Conservation (phyloP, 129 eudicot species). For the Chrysanthemum lavandulifolium region DNA sequence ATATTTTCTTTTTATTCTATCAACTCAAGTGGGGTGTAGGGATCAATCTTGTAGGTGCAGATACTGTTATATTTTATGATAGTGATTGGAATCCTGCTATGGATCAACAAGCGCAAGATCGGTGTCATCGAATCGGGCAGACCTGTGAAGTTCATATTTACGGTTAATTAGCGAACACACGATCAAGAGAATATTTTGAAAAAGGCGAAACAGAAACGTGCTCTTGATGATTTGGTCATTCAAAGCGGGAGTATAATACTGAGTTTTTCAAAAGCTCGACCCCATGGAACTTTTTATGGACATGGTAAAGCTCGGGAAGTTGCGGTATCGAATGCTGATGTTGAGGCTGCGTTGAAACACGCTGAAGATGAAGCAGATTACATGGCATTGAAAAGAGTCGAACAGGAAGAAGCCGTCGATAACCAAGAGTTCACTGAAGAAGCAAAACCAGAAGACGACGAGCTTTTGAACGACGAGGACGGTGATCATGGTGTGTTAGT, state of each 20-base stretch:
- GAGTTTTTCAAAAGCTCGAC: slow-evolving; percentile 95
- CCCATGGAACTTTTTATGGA: slow-evolving; percentile 84
- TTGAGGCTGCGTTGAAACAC: slow-evolving; percentile 90
- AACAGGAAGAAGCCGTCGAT: slow-evolving; percentile 96
- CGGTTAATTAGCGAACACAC: slow-evolving; percentile 94
- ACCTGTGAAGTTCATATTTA: slow-evolving; percentile 97
- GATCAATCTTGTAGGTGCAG: slow-evolving; percentile 97
- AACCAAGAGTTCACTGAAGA: slow-evolving; percentile 98
- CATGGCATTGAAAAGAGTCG: slow-evolving; percentile 97
- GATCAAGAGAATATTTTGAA: slow-evolving; percentile 87
- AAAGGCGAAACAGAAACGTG: slow-evolving; percentile 98
- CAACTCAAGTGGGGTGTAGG: slow-evolving; percentile 99
- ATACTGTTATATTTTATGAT: slow-evolving; percentile 94
- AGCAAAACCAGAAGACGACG: slow-evolving; percentile 74
- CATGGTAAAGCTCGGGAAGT: slow-evolving; percentile 25
- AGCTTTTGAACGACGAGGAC: slow-evolving; percentile 77
- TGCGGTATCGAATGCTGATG: slow-evolving; percentile 61
- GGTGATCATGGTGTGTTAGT: slow-evolving; percentile 39
- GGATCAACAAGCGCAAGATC: slow-evolving; percentile 99
- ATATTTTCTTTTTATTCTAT: slow-evolving; percentile 82
- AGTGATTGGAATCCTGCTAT: slow-evolving; percentile 99
- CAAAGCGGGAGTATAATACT: slow-evolving; percentile 96
- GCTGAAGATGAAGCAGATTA: slow-evolving; percentile 99
- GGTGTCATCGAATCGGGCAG: slow-evolving; percentile 97
- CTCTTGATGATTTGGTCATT: slow-evolving; percentile 91